Evolutionary conservation across 768 basidiomycete species (phyloP).

Genomic region (Phanerochaete sordida): DNA sequence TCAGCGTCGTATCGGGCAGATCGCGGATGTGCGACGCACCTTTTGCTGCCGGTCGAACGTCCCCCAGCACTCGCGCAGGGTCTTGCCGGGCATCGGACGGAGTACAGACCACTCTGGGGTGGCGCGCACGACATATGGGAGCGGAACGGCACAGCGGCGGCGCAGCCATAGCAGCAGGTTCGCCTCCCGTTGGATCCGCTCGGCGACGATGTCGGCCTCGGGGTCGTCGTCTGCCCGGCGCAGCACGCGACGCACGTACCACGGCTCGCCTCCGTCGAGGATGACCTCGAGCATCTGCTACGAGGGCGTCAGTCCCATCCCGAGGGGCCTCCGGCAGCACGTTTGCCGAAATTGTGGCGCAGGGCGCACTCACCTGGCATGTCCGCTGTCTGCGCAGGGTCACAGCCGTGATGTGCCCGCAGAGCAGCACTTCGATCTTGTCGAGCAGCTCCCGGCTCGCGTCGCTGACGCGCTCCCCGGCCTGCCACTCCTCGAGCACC

Average conservation of each 20-base stretch:
- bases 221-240: background rate
- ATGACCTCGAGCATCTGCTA: background rate
- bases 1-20: background rate
- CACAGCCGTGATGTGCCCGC: background rate
- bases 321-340: background rate
- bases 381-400: background rate
- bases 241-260: background rate
- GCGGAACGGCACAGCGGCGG: background rate
- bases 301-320: background rate
- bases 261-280: constrained; percentile 2
- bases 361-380: background rate
- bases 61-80: background rate
- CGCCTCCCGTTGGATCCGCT: constrained; percentile 1
- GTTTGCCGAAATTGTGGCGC: background rate
- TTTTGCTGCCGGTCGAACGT: background rate
- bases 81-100: background rate
- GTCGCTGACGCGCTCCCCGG: background rate
- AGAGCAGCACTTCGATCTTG: background rate
- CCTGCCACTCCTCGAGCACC: background rate
- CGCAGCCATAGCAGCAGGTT: constrained; percentile 7
- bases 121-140: background rate
- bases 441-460: background rate
- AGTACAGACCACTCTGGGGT: background rate
- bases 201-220: background rate
- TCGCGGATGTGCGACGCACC: background rate